These are phyloP conservation scores for Didymellaceae sp. DNA, from an alignment of 2,329 filamentous ascomycete genomes.

Conservation along the genomic window DNA sequence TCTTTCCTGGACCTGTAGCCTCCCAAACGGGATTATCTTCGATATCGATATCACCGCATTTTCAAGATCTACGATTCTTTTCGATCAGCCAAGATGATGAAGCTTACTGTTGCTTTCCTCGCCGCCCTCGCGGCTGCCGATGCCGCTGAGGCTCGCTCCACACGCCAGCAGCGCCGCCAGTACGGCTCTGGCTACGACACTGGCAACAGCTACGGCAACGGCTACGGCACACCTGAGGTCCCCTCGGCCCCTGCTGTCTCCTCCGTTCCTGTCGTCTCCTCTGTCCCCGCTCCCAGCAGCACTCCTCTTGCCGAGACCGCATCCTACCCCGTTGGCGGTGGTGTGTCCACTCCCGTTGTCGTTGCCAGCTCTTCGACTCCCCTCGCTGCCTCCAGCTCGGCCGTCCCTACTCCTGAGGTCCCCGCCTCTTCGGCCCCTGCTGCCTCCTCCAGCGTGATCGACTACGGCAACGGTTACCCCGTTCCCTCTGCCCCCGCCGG, in stretches of 20 bases:
- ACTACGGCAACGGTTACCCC: conserved; percentile 18
- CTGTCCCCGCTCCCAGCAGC: conserved; percentile 11
- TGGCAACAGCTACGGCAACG: conserved; percentile 21
- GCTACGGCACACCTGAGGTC: conserved; percentile 20
- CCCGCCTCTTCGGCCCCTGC: conserved; percentile 17
- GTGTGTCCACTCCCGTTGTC: conserved; percentile 8
- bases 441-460: conserved; percentile 9
- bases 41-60: conserved; percentile 11
- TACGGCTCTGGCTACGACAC: conserved; percentile 26
- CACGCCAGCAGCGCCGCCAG: conserved; percentile 38
- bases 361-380: conserved; percentile 17
- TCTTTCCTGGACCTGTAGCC: conserved; percentile 44
- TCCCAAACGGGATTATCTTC: conserved; percentile 41
- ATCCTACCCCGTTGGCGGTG: not conserved
- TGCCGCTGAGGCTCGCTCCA: conserved; percentile 32
- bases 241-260: conserved; percentile 12
- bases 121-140: conserved; percentile 37
- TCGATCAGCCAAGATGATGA: conserved; percentile 34
- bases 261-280: conserved; percentile 5
- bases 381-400: conserved; percentile 13
- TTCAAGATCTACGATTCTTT: conserved; percentile 36
- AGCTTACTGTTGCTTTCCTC: conserved; percentile 44
- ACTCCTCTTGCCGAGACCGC: conserved; percentile 12
- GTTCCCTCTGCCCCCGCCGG: conserved; percentile 14
- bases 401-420: conserved; percentile 10